phyloP scores from a whole-genome alignment of 495 filamentous ascomycete species.

The Cenococcum geophilum region DNA sequence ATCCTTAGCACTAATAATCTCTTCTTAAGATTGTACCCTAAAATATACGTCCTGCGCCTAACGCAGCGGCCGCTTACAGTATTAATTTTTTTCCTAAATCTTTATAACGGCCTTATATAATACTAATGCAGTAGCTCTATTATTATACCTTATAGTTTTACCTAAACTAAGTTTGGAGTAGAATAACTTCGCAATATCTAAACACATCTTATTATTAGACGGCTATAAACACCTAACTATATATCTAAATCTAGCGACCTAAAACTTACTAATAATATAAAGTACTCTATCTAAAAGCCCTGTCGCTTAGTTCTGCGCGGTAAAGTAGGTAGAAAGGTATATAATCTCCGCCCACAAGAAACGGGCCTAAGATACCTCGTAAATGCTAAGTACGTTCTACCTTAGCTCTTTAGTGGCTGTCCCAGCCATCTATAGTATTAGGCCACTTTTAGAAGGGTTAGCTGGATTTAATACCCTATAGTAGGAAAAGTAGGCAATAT shows the following conservation, averaged over 20 bases:
- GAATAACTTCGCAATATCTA: conserved; percentile 19
- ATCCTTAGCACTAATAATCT: too few relatives aligned
- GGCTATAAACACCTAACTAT: conserved; percentile 33
- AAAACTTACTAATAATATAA: too few relatives aligned
- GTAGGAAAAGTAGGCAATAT: too few relatives aligned
- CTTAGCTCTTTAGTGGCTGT: conserved; percentile 1
- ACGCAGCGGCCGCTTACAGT: conserved; percentile 7
- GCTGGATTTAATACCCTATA: conserved; percentile 24
- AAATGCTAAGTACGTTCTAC: conserved; percentile 19
- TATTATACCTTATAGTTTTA: neutral
- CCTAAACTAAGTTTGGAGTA: conserved; percentile 12
- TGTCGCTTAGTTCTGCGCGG: conserved; percentile 19
- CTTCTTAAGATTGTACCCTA: too few relatives aligned
- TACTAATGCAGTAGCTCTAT: conserved; percentile 9
- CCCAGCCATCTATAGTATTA: conserved; percentile 30
- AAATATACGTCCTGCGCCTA: conserved; percentile 7
- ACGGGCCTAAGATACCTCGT: conserved; percentile 13
- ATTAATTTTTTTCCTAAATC: conserved; percentile 1
- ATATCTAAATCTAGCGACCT: conserved; percentile 38
- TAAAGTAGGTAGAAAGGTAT: conserved; percentile 36
- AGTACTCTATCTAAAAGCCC: conserved; percentile 33
- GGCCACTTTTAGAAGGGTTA: conserved; percentile 29
- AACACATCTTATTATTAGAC: conserved; percentile 21
- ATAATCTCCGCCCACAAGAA: conserved; percentile 19
- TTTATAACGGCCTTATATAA: conserved; percentile 1